Conservation (phyloP, 768 basidiomycete species). For the Mrakia hoshinonis region DNA sequence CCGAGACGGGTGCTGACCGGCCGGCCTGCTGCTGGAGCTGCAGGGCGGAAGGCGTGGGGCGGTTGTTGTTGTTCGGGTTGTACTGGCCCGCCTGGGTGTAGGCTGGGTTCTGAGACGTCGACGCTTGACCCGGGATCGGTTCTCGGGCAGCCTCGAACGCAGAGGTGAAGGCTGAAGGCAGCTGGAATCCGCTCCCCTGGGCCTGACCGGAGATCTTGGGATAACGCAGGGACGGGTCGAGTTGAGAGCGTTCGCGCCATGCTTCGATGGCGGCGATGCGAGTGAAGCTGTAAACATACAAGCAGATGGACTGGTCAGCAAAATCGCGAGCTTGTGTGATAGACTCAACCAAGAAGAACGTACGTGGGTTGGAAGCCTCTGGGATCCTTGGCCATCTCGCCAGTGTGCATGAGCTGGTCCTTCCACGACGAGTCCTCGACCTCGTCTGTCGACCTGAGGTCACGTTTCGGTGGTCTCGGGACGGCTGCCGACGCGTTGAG, state of each 20-base stretch:
- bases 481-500: neutral
- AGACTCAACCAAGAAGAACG: neutral
- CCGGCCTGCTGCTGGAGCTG: conserved; percentile 1
- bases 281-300: neutral
- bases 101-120: neutral
- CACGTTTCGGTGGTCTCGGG: neutral
- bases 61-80: neutral
- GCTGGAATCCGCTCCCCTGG: neutral
- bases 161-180: neutral
- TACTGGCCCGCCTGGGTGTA: neutral
- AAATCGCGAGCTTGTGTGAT: no score
- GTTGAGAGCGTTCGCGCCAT: conserved; percentile 12
- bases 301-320: no score
- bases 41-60: neutral
- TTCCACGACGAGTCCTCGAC: neutral
- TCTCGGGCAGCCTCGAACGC: neutral
- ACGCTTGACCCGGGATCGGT: neutral
- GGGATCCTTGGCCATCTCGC: conserved; percentile 9
- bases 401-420: conserved; percentile 9
- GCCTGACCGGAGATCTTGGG: neutral
- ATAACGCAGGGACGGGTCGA: neutral
- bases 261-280: conserved; percentile 21
- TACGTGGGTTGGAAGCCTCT: conserved; percentile 18
- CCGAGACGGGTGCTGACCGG: neutral
- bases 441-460: conserved; percentile 1